Base-by-base conservation (phyloP, 305 asterid species). In the Fraxinus floribunda region DNA sequence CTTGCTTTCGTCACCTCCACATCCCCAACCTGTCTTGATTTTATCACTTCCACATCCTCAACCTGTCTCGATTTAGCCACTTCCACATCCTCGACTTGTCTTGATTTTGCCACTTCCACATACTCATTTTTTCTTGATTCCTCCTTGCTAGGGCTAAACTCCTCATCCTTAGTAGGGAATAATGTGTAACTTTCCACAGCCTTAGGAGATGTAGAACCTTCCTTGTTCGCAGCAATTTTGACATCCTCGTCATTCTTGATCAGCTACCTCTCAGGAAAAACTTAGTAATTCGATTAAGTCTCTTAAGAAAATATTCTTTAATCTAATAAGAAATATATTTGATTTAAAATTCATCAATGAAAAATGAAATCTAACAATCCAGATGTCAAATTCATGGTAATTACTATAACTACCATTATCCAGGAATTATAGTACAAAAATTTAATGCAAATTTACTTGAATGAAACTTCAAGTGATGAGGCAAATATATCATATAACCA, bases 11-110 rank as follows among this genome's bases (percentile, higher is more conserved):
- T 66, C 73, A 66, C 73, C 3, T 66, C 22, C 39, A 30, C 10
- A 15, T 70, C 75, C 41, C 5, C 39, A 70, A 70, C 76, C 10
- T 70, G 41, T 32, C 41, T 29, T 11, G 76, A 70, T 32, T 30
- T 29, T 15, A 20, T 10, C 76, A 84, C 89, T 81, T 88, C 89
- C 57, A 85, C 83, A 83, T 89, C 89, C 78, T 77, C 79, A 68
- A 88, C 78, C 79, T 82, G 85, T 81, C 85, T 86, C 34, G 81
- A 66, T 79, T 64, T 64, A 3, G 15, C 29, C 32, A 24, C 34
- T 64, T 82, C 89, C 78, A 88, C 80, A 44, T 86, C 85, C 73
- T 77, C 84, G 49, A 82, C 85, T 8, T 60, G 70, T 60, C 15
- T 60, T 20, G 70, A 60, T 60, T 60, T 20, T 7, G 70, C 29